These are phyloP conservation scores for Copromyces sp. DNA, from an alignment of 495 filamentous ascomycete genomes.

Conservation along the genomic window DNA sequence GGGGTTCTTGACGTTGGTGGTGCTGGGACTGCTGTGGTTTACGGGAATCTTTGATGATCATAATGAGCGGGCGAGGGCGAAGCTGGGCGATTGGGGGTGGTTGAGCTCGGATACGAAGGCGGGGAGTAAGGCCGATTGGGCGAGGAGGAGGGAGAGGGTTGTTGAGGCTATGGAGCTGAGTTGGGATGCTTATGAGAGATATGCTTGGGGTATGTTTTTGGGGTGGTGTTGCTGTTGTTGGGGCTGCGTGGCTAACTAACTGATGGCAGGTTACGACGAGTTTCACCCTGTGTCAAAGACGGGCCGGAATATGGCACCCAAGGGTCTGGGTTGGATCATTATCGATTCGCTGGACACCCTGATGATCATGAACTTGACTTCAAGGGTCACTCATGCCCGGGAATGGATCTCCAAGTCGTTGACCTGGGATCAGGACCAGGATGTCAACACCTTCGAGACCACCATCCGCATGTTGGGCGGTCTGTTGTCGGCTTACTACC, in stretches of 20 bases:
- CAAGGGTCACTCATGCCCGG: slow-evolving; percentile 69
- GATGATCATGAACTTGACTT: slow-evolving; percentile 97
- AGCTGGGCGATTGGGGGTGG: slow-evolving; percentile 34
- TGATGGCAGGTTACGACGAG: slow-evolving; percentile 61
- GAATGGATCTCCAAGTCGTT: slow-evolving; percentile 82
- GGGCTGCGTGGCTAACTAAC: slow-evolving; percentile 1
- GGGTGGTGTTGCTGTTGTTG: background rate
- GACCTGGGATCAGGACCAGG: slow-evolving; percentile 80
- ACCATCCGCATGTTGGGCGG: slow-evolving; percentile 97
- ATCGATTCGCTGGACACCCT: slow-evolving; percentile 91
- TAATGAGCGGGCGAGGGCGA: slow-evolving; percentile 19
- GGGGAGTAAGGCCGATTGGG: slow-evolving; percentile 52
- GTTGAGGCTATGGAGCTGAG: slow-evolving; percentile 80
- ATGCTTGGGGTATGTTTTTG: slow-evolving; percentile 75
- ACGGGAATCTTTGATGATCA: slow-evolving; percentile 40
- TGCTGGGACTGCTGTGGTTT: slow-evolving; percentile 47
- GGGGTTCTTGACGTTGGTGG: slow-evolving; percentile 36
- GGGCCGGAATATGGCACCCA: slow-evolving; percentile 70
- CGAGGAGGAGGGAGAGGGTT: slow-evolving; percentile 68
- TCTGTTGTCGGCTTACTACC: slow-evolving; percentile 86
- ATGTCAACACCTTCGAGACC: slow-evolving; percentile 97
- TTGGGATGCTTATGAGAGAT: slow-evolving; percentile 84
- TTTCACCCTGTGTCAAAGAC: slow-evolving; percentile 73
- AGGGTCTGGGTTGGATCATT: slow-evolving; percentile 93
- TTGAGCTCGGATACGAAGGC: slow-evolving; percentile 23